Evolutionary conservation across 495 filamentous ascomycete genomes (phyloP).

Genomic region (Margaritispora aquatica): DNA sequence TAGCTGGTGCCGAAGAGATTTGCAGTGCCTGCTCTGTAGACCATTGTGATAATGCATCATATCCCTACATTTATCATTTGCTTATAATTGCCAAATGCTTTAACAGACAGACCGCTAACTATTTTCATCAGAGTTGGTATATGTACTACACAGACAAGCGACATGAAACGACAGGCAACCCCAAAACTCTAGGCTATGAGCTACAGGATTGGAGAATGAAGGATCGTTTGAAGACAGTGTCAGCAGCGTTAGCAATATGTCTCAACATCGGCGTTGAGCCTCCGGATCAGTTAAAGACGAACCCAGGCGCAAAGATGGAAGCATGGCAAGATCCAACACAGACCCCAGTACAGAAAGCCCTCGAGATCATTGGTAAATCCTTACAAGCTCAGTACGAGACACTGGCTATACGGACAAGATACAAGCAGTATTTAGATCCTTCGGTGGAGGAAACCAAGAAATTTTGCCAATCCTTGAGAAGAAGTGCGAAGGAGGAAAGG

Average conservation of each 20-base stretch:
- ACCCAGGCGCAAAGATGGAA: slow-evolving; percentile 85
- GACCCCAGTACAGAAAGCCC: slow-evolving; percentile 71
- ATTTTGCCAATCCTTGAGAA: slow-evolving; percentile 80
- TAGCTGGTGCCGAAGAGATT: too few relatives aligned
- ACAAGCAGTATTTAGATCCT: slow-evolving; percentile 93
- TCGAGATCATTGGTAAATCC: slow-evolving; percentile 93
- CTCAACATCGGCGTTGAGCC: slow-evolving; percentile 97
- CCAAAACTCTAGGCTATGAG: slow-evolving; percentile 50
- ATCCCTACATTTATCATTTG: too few relatives aligned
- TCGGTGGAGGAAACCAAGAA: slow-evolving; percentile 96
- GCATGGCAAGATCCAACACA: slow-evolving; percentile 93
- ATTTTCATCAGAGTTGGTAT: slow-evolving; percentile 67
- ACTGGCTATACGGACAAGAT: slow-evolving; percentile 85
- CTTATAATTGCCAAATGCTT: too few relatives aligned
- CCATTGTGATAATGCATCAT: too few relatives aligned
- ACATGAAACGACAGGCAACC: slow-evolving; percentile 93
- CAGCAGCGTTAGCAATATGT: slow-evolving; percentile 87
- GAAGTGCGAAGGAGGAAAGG: slow-evolving; percentile 91
- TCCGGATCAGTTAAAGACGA: slow-evolving; percentile 90
- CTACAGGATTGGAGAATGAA: slow-evolving; percentile 95
- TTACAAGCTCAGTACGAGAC: slow-evolving; percentile 94
- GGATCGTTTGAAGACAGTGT: slow-evolving; percentile 93
- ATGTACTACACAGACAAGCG: slow-evolving; percentile 99
- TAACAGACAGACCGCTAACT: neutral
- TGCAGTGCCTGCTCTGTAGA: too few relatives aligned